These are phyloP conservation scores for Puccinia hordei DNA, from an alignment of 1,284 basidiomycete species.

Conservation along the genomic window DNA sequence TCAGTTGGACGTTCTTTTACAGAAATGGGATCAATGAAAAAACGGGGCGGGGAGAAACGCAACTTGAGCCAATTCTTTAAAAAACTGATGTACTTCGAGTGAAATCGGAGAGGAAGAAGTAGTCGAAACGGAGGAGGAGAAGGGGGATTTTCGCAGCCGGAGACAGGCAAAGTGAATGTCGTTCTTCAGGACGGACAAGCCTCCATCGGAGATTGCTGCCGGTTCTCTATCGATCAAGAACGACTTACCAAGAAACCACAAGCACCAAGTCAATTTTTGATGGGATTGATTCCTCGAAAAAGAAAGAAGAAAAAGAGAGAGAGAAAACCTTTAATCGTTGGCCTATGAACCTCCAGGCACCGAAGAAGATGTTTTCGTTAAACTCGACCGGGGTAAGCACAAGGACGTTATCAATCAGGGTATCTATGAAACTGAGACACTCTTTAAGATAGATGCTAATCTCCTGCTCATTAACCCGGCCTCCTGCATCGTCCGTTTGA, in stretches of 20 bases:
- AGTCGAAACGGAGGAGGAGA: background rate
- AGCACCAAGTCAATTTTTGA: background rate
- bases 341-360: slow-evolving; percentile 81
- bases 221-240: slow-evolving; percentile 47
- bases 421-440: slow-evolving; percentile 91
- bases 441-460: slow-evolving; percentile 87
- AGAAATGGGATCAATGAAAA: background rate
- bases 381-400: slow-evolving; percentile 73
- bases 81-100: background rate
- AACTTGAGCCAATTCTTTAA: slow-evolving; percentile 43
- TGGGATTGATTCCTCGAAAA: background rate
- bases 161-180: slow-evolving; percentile 34
- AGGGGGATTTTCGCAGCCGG: background rate
- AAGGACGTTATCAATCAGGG: slow-evolving; percentile 88
- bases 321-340: slow-evolving; percentile 75
- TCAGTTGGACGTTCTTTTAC: no score
- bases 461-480: background rate
- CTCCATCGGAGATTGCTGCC: slow-evolving; percentile 30
- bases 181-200: slow-evolving; percentile 29
- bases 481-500: background rate
- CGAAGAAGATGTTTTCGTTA: slow-evolving; percentile 83
- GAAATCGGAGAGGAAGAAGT: background rate
- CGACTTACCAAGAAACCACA: background rate
- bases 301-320: background rate
- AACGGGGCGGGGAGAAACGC: background rate